These are phyloP conservation scores for Myxozyma udenii DNA, from an alignment of 805 yeast genomes.

Conservation along the genomic window DNA sequence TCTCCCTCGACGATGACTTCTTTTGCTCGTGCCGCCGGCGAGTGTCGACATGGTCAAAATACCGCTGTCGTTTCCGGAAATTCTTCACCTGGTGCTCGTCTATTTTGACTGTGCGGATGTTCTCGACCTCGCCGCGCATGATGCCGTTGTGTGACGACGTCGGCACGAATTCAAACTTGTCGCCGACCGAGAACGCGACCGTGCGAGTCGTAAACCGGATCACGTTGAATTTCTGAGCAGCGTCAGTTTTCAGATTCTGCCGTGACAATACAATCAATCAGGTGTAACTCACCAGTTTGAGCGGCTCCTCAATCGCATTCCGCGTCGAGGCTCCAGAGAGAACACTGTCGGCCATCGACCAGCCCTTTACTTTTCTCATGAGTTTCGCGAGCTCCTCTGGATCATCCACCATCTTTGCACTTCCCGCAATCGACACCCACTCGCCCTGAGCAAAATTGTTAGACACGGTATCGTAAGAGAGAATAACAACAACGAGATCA, in stretches of 20 bases:
- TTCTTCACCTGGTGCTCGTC: slow-evolving; percentile 13
- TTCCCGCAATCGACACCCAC: slow-evolving; percentile 26
- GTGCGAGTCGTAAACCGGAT: slow-evolving; percentile 14
- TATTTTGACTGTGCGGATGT: slow-evolving; percentile 9
- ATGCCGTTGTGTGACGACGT: slow-evolving; percentile 6
- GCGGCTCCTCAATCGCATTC: background rate
- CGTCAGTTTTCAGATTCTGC: background rate
- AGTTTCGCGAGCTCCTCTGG: slow-evolving; percentile 9
- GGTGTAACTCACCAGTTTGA: slow-evolving; percentile 1
- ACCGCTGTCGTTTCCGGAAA: slow-evolving; percentile 15
- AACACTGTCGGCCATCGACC: slow-evolving; percentile 7
- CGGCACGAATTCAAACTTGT: slow-evolving; percentile 20
- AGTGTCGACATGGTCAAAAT: background rate
- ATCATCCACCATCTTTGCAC: slow-evolving; percentile 16
- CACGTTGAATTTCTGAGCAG: slow-evolving; percentile 9
- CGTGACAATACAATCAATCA: background rate
- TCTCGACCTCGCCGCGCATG: slow-evolving; percentile 15
- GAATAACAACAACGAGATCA: no score
- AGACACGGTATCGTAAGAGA: background rate
- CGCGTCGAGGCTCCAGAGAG: background rate
- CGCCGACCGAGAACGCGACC: slow-evolving; percentile 17
- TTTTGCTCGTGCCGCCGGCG: background rate
- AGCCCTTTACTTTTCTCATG: slow-evolving; percentile 11
- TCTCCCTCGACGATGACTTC: no score
- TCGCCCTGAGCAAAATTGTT: slow-evolving; percentile 13